A percentile compares a stretch with the other conserved stretches of the same genome.
Evolutionary conservation across 495 filamentous ascomycete species (phyloP).

Genomic region (Pyronema domesticum): DNA sequence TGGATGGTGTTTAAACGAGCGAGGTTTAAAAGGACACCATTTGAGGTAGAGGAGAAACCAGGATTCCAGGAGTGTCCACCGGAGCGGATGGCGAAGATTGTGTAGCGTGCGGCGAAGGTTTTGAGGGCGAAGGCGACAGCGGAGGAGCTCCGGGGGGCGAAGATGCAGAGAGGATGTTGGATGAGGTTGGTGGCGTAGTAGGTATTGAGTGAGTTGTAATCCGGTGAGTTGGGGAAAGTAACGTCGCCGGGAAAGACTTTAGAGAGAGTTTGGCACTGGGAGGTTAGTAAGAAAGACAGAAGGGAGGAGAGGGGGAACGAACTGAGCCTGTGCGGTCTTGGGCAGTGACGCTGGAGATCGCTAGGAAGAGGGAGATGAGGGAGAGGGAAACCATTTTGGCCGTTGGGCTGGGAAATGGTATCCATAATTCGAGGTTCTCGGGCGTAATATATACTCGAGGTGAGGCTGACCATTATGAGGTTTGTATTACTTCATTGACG

Average conservation of each 20-base stretch:
- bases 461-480: no score
- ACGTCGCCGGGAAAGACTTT: not conserved
- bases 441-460: no score
- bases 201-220: not conserved
- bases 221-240: not conserved
- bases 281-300: no score
- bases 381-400: no score
- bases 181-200: not conserved
- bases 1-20: conserved; percentile 1
- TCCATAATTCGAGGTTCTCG: no score
- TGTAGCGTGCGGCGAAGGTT: not conserved
- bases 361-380: no score
- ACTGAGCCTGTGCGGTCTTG: no score
- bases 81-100: conserved; percentile 31
- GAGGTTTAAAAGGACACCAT: not conserved
- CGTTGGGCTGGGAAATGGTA: no score
- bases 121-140: not conserved
- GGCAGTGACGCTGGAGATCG: no score
- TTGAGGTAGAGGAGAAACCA: conserved; percentile 17
- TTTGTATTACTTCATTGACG: no score
- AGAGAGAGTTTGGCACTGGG: conserved; percentile 1
- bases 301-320: no score
- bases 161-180: conserved; percentile 3
- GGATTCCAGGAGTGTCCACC: conserved; percentile 31
- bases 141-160: not conserved